Conservation (phyloP, 1,284 basidiomycete species). For the Cutaneotrichosporon dermatis region DNA sequence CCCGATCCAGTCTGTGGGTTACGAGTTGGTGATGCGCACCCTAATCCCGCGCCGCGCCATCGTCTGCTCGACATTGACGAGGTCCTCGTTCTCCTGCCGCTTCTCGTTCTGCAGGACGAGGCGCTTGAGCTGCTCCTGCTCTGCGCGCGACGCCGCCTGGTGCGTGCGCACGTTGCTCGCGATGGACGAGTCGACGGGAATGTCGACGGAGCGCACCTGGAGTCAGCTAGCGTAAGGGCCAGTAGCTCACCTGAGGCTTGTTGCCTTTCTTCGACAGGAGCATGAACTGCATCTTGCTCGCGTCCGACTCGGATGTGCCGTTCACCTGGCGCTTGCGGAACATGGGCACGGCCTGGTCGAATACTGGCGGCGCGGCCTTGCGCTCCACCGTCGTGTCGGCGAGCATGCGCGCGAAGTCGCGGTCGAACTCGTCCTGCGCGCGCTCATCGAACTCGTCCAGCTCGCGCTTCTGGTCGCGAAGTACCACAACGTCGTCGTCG, state of each 20-base stretch:
- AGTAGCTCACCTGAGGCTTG: slow-evolving; percentile 69
- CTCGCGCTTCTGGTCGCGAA: slow-evolving; percentile 47
- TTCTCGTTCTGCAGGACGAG: slow-evolving; percentile 59
- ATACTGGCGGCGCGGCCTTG: slow-evolving; percentile 74
- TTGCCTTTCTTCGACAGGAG: slow-evolving; percentile 90
- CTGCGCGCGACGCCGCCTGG: slow-evolving; percentile 84
- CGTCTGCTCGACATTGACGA: slow-evolving; percentile 31
- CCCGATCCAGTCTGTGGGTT: neutral
- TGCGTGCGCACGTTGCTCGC: slow-evolving; percentile 84
- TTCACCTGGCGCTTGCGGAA: slow-evolving; percentile 56
- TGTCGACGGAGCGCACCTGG: slow-evolving; percentile 75
- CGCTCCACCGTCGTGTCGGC: slow-evolving; percentile 76
- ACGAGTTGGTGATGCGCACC: slow-evolving; percentile 28
- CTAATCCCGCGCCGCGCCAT: slow-evolving; percentile 36
- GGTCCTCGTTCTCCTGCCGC: slow-evolving; percentile 35
- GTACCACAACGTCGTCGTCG: slow-evolving; percentile 60
- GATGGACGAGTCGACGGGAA: slow-evolving; percentile 78
- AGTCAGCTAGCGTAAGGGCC: neutral
- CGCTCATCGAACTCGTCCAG: slow-evolving; percentile 59
- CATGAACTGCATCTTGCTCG: slow-evolving; percentile 76
- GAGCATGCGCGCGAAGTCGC: slow-evolving; percentile 92
- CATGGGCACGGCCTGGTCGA: slow-evolving; percentile 70
- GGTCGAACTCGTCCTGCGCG: slow-evolving; percentile 87
- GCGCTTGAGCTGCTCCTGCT: slow-evolving; percentile 90
- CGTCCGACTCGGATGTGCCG: slow-evolving; percentile 47